These are phyloP conservation scores for Sisymbrium altissimum DNA, from an alignment of 345 rosid genomes.

Conservation along the genomic window DNA sequence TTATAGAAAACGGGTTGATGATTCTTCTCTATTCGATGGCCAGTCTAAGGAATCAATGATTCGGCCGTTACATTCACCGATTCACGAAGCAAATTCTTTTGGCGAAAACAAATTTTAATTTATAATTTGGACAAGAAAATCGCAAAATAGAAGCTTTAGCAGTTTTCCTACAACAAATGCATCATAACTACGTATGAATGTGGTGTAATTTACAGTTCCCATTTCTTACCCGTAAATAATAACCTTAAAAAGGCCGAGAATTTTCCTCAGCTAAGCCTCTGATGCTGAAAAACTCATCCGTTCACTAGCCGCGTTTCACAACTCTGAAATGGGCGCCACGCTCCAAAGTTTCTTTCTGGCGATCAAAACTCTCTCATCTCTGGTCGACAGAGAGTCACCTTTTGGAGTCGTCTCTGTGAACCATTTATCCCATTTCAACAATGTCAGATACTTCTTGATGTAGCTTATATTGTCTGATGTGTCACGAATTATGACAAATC, in stretches of 20 bases:
- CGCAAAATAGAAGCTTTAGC: constrained; percentile 16
- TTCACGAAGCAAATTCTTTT: background rate
- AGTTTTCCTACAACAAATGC: constrained; percentile 24
- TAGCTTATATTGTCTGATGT: constrained; percentile 53
- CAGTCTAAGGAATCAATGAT: background rate
- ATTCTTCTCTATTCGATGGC: background rate
- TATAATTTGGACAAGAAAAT: background rate
- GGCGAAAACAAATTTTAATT: background rate
- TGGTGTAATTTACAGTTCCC: constrained; percentile 27
- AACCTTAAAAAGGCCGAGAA: background rate
- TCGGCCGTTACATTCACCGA: background rate
- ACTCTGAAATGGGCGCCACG: constrained; percentile 8
- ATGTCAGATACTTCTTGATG: constrained; percentile 49
- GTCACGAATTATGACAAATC: constrained; percentile 83
- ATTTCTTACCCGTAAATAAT: background rate
- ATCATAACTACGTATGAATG: constrained; percentile 13
- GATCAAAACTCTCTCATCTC: constrained; percentile 75
- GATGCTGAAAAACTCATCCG: background rate
- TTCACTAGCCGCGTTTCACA: constrained; percentile 5
- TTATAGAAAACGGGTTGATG: background rate
- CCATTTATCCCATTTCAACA: constrained; percentile 90
- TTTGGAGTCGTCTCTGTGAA: constrained; percentile 70
- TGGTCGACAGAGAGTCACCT: constrained; percentile 56
- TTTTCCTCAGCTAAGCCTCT: constrained; percentile 15
- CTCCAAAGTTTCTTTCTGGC: constrained; percentile 70